Percentiles rank a stretch among this genome's conserved stretches.
Evolutionary conservation across 2,329 filamentous ascomycete genomes (phyloP).

Genomic region (Ustilaginoidea virens): DNA sequence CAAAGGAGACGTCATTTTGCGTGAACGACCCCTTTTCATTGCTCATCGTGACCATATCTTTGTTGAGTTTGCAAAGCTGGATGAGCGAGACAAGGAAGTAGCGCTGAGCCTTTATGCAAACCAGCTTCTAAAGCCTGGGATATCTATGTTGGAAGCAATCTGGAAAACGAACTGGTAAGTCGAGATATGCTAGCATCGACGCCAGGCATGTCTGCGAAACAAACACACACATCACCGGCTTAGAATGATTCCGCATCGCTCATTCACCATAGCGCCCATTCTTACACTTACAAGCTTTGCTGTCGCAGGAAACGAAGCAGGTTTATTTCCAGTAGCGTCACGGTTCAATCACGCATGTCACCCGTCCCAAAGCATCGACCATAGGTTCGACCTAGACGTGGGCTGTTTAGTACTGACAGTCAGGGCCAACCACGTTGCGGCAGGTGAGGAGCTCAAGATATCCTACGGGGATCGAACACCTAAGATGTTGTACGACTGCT

Average conservation of each 20-base stretch:
- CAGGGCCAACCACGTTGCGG: conserved; percentile 15
- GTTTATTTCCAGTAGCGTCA: conserved; percentile 33
- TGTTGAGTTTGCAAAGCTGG: conserved; percentile 20
- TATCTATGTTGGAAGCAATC: conserved; percentile 18
- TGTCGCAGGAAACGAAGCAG: conserved; percentile 18
- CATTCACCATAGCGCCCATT: too few species aligned
- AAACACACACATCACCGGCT: too few species aligned
- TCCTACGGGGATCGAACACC: conserved; percentile 27
- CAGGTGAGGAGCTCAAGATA: conserved; percentile 35
- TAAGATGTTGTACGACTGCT: conserved; percentile 22
- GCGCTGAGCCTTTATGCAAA: conserved; percentile 24
- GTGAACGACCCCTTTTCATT: conserved; percentile 27
- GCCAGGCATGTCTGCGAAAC: too few species aligned
- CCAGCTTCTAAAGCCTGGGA: conserved; percentile 12
- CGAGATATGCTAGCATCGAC: background rate
- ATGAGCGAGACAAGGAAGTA: conserved; percentile 12
- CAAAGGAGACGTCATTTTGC: conserved; percentile 24
- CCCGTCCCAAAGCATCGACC: conserved; percentile 26
- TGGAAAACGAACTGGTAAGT: conserved; percentile 32
- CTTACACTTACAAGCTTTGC: conserved; percentile 2
- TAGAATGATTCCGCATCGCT: too few species aligned
- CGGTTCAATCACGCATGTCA: conserved; percentile 45
- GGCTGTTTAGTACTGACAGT: conserved; percentile 26
- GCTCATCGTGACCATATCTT: conserved; percentile 14
- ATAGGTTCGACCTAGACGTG: conserved; percentile 20